Evolutionary conservation across 345 rosid species (phyloP), one percentile per base, ranked within the genome.

Genomic region (Rhizophora mangle): DNA sequence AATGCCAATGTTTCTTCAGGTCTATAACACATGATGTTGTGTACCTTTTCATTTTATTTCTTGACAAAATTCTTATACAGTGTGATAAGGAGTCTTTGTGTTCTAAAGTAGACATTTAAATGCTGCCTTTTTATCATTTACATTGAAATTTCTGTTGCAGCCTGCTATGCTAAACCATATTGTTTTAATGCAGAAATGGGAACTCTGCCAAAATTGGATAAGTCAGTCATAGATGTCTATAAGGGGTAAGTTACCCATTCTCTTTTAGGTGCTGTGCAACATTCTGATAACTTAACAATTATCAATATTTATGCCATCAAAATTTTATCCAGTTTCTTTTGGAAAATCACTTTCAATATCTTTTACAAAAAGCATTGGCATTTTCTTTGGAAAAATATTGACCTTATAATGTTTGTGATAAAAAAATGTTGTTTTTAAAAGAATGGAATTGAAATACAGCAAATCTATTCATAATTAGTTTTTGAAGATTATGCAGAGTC

Each of bases 1-100:
- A 87, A 88, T 63, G 82, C 84, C n/a, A 67, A 77, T 30, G 72
- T 83, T 77, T 70, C 90, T 72, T 87, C 87, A 82, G 98, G 99
- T 94, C 67, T 39, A 32, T 60, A 58, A 27, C 36, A 8, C 3
- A 32, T 13, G 8, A 19, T 13, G 49, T 15, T 43, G 49, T 1
- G 4, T 43, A 5, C 6, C 3, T 13, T 43, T 3, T 43, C 18
- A 15, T 13, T 43, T 43, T 43, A 39, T 43, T 43, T 13, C 19
- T 54, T n/a, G 68, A 70, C 36, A n/a, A 24, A 39, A 51, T 32
- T 30, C 51, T 43, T 43, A 43, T 3, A 13, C 20, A 27, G 20
- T 19, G 15, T 37, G 30, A 63, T n/a, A 49, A 49, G n/a, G 20
- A 60, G 53, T 8, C 20, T 24, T 24, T 24, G 1, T 43, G 7